Conservation (phyloP, 352 stramenopile species). For the Pythium chondricola region DNA sequence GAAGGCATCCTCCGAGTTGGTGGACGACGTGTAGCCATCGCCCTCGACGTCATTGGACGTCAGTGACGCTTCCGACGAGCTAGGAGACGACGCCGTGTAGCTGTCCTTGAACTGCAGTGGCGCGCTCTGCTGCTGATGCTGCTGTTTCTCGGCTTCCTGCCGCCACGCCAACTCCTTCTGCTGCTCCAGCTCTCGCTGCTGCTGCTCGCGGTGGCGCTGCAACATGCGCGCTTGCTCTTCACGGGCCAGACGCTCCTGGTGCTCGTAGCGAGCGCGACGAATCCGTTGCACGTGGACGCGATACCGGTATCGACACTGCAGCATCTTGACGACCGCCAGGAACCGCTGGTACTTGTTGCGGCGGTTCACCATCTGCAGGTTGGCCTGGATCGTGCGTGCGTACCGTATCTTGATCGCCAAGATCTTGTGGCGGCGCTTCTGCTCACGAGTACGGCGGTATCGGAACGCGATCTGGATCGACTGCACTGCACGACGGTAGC, state of each 20-base stretch:
- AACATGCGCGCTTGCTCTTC: conserved; percentile 12
- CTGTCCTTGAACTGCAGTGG: conserved; percentile 54
- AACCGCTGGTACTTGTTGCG: conserved; percentile 51
- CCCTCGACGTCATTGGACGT: conserved; percentile 72
- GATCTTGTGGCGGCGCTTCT: conserved; percentile 22
- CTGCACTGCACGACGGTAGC: conserved; percentile 41
- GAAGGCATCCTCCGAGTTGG: conserved; percentile 61
- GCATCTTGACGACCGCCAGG: conserved; percentile 40
- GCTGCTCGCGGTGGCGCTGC: conserved; percentile 16
- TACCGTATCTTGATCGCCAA: conserved; percentile 34
- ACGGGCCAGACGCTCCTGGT: conserved; percentile 2
- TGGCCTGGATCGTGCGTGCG: conserved; percentile 43
- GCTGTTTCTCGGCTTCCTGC: conserved; percentile 16
- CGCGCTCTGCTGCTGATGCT: conserved; percentile 20
- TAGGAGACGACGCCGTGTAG: conserved; percentile 65
- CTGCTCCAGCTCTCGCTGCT: background rate
- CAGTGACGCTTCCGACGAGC: conserved; percentile 48
- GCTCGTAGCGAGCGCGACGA: conserved; percentile 10
- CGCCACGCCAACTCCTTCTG: conserved; percentile 8
- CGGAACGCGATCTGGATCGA: conserved; percentile 57
- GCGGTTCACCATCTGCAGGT: conserved; percentile 47
- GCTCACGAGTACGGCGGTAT: conserved; percentile 38
- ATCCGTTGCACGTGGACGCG: conserved; percentile 24
- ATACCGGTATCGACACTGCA: conserved; percentile 71
- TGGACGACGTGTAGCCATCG: conserved; percentile 40